Evolutionary conservation across 306 rosid genomes (phyloP).

Genomic region (Cucurbita pepo): DNA sequence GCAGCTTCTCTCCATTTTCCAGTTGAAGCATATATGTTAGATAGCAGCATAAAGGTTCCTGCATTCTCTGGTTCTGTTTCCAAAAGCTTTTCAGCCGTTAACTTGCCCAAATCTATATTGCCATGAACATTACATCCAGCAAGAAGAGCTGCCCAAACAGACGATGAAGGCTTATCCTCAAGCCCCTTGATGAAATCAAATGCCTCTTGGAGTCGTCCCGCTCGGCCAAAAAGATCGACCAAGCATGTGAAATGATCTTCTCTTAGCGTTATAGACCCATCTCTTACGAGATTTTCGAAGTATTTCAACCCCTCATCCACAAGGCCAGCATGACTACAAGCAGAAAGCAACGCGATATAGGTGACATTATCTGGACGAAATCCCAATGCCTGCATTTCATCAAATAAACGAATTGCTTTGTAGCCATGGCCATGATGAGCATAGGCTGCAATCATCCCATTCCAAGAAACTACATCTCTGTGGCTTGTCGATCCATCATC

Average conservation of each 20-base stretch:
- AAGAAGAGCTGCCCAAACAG: conserved; percentile 36
- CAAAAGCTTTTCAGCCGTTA: conserved; percentile 22
- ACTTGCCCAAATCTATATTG: conserved; percentile 18
- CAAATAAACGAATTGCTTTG: conserved; percentile 24
- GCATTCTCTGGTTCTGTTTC: conserved; percentile 19
- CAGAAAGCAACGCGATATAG: conserved; percentile 35
- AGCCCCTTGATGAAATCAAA: conserved; percentile 22
- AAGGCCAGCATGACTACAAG: conserved; percentile 42
- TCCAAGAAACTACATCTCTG: conserved; percentile 34
- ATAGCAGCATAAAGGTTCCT: conserved; percentile 24
- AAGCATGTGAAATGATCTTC: conserved; percentile 37
- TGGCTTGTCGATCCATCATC: conserved; percentile 17
- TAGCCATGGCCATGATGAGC: conserved; percentile 35
- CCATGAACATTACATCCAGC: conserved; percentile 32
- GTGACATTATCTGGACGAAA: conserved; percentile 27
- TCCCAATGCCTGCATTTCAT: conserved; percentile 20
- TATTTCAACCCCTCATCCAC: conserved; percentile 27
- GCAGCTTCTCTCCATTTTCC: conserved; percentile 44
- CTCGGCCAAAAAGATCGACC: conserved; percentile 37
- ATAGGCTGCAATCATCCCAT: conserved; percentile 44
- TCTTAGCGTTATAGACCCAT: conserved; percentile 18
- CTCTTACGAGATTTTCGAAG: conserved; percentile 20
- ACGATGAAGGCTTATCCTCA: conserved; percentile 15
- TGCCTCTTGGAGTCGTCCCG: conserved; percentile 32
- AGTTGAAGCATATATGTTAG: conserved; percentile 28